Conservation (phyloP, 805 yeast species). For the Cyberlindnera nakhonratchasimensis region DNA sequence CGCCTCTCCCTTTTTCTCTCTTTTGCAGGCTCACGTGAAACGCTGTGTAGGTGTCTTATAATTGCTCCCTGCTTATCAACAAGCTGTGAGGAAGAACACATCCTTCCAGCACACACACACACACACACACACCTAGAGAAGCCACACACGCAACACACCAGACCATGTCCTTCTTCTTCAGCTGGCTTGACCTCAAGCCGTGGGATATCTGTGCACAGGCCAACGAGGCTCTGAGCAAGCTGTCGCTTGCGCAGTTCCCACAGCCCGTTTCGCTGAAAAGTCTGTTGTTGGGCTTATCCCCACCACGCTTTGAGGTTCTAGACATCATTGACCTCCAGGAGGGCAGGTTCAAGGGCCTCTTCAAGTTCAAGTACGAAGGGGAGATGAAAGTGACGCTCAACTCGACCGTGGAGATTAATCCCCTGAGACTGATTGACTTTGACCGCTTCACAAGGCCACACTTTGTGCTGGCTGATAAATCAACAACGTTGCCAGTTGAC, state of each 20-base stretch:
- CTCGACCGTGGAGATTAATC: conserved; percentile 26
- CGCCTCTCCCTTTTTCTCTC: no score
- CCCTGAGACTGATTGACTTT: conserved; percentile 25
- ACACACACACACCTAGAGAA: neutral
- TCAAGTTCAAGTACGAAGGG: conserved; percentile 26
- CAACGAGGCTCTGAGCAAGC: conserved; percentile 22
- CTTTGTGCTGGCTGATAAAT: conserved; percentile 23
- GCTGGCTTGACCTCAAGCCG: conserved; percentile 22
- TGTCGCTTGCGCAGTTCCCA: conserved; percentile 21
- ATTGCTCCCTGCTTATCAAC: no score
- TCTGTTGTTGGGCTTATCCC: conserved; percentile 14
- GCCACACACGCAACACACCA: neutral
- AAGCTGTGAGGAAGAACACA: no score
- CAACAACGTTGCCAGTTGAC: conserved; percentile 27
- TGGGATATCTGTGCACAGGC: conserved; percentile 23
- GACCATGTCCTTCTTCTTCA: conserved; percentile 28
- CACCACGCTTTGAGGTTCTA: conserved; percentile 23
- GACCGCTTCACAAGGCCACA: conserved; percentile 28
- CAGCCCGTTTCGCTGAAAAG: conserved; percentile 18
- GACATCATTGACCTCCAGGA: conserved; percentile 23
- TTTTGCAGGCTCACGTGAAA: no score
- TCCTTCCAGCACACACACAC: neutral
- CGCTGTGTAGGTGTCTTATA: no score
- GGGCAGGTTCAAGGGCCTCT: conserved; percentile 23
- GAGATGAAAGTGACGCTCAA: conserved; percentile 17